Evolutionary conservation across 2,329 filamentous ascomycete genomes (phyloP).

Genomic region (Alternaria infectoria): DNA sequence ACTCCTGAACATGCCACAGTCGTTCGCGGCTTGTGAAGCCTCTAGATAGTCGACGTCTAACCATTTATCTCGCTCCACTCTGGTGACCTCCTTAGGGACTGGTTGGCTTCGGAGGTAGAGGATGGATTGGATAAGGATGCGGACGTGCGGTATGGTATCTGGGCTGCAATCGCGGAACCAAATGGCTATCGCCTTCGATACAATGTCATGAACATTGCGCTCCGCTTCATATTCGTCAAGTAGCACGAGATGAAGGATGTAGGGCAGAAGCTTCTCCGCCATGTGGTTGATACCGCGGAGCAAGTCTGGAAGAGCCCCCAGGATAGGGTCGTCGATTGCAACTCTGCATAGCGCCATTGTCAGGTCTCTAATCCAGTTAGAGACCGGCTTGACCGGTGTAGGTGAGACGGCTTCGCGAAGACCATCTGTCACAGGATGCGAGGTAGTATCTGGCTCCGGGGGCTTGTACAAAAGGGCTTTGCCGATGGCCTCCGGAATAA

Average conservation of each 20-base stretch:
- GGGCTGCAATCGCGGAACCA: constrained; percentile 64
- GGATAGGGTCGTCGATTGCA: constrained; percentile 68
- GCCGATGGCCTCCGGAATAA: constrained; percentile 38
- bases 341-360: constrained; percentile 60
- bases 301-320: constrained; percentile 71
- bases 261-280: constrained; percentile 78
- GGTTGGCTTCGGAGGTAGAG: constrained; percentile 87
- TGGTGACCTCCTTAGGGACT: constrained; percentile 75
- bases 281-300: constrained; percentile 71
- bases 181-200: constrained; percentile 70
- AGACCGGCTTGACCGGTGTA: constrained; percentile 23
- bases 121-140: constrained; percentile 77
- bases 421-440: constrained; percentile 9
- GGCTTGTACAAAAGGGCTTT: constrained; percentile 35
- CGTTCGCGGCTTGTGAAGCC: constrained; percentile 73
- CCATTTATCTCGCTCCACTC: constrained; percentile 81
- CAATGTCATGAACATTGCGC: constrained; percentile 58
- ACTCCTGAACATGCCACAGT: constrained; percentile 85
- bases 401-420: constrained; percentile 27
- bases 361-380: constrained; percentile 68
- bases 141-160: constrained; percentile 66
- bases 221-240: constrained; percentile 69
- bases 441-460: constrained; percentile 13
- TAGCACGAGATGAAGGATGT: constrained; percentile 82
- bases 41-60: constrained; percentile 78